These are phyloP conservation scores for Candida tetrigidarum DNA, from an alignment of 1,139 yeast species.

Conservation along the genomic window DNA sequence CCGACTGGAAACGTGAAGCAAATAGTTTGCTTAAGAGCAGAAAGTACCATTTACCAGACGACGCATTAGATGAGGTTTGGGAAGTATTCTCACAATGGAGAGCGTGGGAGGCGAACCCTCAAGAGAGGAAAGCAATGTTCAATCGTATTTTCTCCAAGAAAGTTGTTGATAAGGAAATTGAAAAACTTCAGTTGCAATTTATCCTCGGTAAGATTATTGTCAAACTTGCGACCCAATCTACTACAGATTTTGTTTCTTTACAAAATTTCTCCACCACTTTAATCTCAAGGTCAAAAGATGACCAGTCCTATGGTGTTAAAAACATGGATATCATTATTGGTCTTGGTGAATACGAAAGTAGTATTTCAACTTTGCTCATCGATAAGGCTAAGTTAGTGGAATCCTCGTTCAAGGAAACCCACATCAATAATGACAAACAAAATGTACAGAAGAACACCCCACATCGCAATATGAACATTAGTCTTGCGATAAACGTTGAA, in stretches of 20 bases:
- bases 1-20: slow-evolving; percentile 44
- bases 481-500: slow-evolving; percentile 11
- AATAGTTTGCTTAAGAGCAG: slow-evolving; percentile 23
- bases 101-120: slow-evolving; percentile 73
- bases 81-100: slow-evolving; percentile 80
- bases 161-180: neutral
- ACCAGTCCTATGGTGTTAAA: slow-evolving; percentile 13
- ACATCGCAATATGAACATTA: slow-evolving; percentile 1
- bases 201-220: slow-evolving; percentile 11
- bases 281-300: slow-evolving; percentile 9
- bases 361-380: slow-evolving; percentile 24
- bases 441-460: neutral
- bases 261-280: slow-evolving; percentile 18
- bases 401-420: neutral
- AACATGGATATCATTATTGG: slow-evolving; percentile 23
- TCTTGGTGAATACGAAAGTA: slow-evolving; percentile 28
- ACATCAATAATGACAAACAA: neutral
- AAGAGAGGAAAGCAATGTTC: slow-evolving; percentile 57
- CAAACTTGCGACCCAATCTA: slow-evolving; percentile 8
- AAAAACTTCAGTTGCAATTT: slow-evolving; percentile 10
- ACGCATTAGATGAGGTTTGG: slow-evolving; percentile 59
- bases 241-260: slow-evolving; percentile 21
- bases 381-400: slow-evolving; percentile 13
- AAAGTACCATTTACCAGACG: slow-evolving; percentile 47
- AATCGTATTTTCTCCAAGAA: slow-evolving; percentile 37